Conservation (phyloP, 495 filamentous ascomycete species). For the Letharia columbiana region DNA sequence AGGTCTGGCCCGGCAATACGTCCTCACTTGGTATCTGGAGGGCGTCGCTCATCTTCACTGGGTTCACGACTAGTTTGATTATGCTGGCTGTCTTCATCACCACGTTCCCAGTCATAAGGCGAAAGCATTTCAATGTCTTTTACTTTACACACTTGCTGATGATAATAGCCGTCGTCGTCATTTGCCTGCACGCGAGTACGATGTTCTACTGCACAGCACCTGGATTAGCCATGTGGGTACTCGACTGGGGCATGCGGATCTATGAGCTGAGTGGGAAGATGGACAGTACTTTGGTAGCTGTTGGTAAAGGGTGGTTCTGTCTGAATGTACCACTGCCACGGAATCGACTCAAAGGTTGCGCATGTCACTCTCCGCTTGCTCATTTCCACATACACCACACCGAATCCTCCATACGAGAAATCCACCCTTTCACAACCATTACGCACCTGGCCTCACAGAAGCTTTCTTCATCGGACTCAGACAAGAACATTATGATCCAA, state of each 20-base stretch:
- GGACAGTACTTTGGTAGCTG: constrained; percentile 21
- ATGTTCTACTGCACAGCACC: constrained; percentile 33
- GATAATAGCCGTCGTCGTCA: constrained; percentile 28
- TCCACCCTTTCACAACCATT: constrained; percentile 33
- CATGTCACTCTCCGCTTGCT: constrained; percentile 30
- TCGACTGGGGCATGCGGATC: constrained; percentile 31
- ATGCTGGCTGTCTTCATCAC: constrained; percentile 27
- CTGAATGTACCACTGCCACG: constrained; percentile 27
- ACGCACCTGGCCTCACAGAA: constrained; percentile 31
- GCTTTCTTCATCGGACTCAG: constrained; percentile 12
- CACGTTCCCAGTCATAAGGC: constrained; percentile 25
- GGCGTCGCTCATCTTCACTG: constrained; percentile 31
- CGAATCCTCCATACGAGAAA: constrained; percentile 28
- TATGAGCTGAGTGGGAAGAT: constrained; percentile 27
- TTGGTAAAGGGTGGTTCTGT: constrained; percentile 31
- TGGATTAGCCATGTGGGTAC: constrained; percentile 29
- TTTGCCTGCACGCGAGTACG: constrained; percentile 32
- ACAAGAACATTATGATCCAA: constrained; percentile 25
- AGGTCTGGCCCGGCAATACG: constrained; percentile 28
- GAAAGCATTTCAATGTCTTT: constrained; percentile 31
- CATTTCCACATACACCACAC: constrained; percentile 32
- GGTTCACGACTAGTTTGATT: constrained; percentile 19
- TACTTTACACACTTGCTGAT: constrained; percentile 30
- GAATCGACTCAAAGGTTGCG: constrained; percentile 28
- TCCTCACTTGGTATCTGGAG: constrained; percentile 30